phyloP scores from a whole-genome alignment of 331 rosid species.

The Malus hybrid region DNA sequence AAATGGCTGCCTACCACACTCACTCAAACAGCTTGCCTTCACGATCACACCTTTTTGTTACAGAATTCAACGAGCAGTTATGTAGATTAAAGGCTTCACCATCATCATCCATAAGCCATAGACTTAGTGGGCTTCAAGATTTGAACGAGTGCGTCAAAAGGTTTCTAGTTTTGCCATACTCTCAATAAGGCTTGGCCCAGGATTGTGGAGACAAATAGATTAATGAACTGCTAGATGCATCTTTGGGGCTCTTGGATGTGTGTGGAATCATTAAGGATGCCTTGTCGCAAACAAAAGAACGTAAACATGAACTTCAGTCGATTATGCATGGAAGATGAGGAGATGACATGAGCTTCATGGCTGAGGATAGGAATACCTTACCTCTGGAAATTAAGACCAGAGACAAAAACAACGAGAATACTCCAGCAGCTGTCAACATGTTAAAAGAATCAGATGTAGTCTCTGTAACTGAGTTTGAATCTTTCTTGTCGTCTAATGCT shows the following conservation, averaged over 20 bases:
- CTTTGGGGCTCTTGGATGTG: slow-evolving; percentile 30
- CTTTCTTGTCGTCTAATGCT: slow-evolving; percentile 27
- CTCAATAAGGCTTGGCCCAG: slow-evolving; percentile 38
- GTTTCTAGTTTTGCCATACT: slow-evolving; percentile 40
- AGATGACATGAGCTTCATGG: background rate
- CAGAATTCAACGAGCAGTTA: slow-evolving; percentile 32
- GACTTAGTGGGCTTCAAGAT: slow-evolving; percentile 34
- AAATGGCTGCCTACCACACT: slow-evolving; percentile 44
- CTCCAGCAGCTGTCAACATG: slow-evolving; percentile 14
- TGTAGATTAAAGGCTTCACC: slow-evolving; percentile 33
- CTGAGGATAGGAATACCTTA: slow-evolving; percentile 8
- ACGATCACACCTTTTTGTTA: slow-evolving; percentile 18
- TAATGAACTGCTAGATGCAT: slow-evolving; percentile 29
- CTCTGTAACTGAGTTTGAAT: slow-evolving; percentile 20
- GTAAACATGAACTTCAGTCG: slow-evolving; percentile 19
- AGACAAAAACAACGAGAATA: background rate
- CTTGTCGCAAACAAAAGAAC: slow-evolving; percentile 31
- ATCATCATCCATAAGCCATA: slow-evolving; percentile 25
- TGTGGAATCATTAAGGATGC: slow-evolving; percentile 26
- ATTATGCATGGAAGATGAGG: slow-evolving; percentile 7
- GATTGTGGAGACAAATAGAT: slow-evolving; percentile 22
- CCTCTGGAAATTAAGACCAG: background rate
- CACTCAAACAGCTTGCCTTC: slow-evolving; percentile 21
- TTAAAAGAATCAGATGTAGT: slow-evolving; percentile 33
- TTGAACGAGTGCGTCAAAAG: slow-evolving; percentile 45